Evolutionary conservation across 257 asterid genomes (phyloP).

Genomic region (Gynochthodes officinalis): DNA sequence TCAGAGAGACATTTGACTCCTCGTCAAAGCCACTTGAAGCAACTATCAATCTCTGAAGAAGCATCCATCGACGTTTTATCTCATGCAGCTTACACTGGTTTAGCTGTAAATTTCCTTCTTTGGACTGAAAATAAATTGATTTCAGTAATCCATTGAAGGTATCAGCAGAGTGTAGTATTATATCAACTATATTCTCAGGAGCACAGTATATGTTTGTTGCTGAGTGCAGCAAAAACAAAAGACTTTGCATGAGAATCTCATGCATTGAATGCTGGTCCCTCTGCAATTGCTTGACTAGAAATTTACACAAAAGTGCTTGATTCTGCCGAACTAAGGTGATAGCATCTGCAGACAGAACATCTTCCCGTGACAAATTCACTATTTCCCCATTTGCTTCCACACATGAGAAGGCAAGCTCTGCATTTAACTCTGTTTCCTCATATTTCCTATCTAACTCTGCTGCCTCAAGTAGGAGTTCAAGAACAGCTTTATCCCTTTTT

Average conservation of each 20-base stretch:
- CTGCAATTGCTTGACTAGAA: conserved; percentile 58
- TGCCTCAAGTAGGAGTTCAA: conserved; percentile 88
- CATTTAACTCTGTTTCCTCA: conserved; percentile 34
- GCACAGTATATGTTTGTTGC: conserved; percentile 75
- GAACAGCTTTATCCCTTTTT: conserved; percentile 89
- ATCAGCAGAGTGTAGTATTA: conserved; percentile 68
- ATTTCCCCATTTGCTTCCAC: conserved; percentile 54
- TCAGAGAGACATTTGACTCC: conserved; percentile 46
- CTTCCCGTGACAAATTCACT: conserved; percentile 47
- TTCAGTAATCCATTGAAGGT: conserved; percentile 52
- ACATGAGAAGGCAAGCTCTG: conserved; percentile 33
- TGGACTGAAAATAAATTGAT: conserved; percentile 45
- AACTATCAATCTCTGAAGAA: conserved; percentile 74
- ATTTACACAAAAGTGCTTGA: conserved; percentile 72
- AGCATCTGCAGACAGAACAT: conserved; percentile 77
- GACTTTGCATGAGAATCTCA: conserved; percentile 88
- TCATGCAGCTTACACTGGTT: conserved; percentile 54
- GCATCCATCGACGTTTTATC: conserved; percentile 70
- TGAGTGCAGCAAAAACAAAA: conserved; percentile 81
- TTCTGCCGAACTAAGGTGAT: conserved; percentile 85
- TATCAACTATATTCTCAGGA: conserved; percentile 75
- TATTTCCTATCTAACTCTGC: conserved; percentile 71
- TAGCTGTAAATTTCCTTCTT: conserved; percentile 55
- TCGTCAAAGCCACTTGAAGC: conserved; percentile 89
- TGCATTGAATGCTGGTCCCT: conserved; percentile 63